Conservation (phyloP, 768 basidiomycete genomes). For the Mycena rebaudengoi region DNA sequence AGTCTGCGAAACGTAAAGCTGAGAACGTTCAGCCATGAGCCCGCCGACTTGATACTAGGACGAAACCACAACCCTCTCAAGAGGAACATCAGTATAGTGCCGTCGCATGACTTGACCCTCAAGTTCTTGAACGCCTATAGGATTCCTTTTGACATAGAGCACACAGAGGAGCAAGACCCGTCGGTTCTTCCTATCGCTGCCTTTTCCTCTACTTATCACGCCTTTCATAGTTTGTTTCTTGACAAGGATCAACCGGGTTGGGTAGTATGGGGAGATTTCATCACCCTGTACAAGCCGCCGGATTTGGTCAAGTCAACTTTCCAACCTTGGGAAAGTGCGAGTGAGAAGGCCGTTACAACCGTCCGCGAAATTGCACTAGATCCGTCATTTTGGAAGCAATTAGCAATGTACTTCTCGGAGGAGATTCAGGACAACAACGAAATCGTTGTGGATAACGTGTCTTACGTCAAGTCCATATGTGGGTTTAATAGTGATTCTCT, state of each 20-base stretch:
- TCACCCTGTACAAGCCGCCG: conserved; percentile 58
- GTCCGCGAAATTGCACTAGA: conserved; percentile 58
- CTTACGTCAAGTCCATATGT: conserved; percentile 82
- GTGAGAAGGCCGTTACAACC: conserved; percentile 56
- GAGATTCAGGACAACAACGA: conserved; percentile 86
- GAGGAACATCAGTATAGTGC: conserved; percentile 55
- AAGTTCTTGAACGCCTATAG: conserved; percentile 66
- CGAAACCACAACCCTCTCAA: conserved; percentile 75
- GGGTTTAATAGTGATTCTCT: conserved; percentile 30
- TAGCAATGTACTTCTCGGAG: conserved; percentile 76
- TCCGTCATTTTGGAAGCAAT: conserved; percentile 70
- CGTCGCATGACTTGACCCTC: conserved; percentile 60
- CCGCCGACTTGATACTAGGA: conserved; percentile 67
- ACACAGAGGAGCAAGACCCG: conserved; percentile 50
- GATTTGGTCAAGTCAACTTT: conserved; percentile 58
- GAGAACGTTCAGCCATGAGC: conserved; percentile 68
- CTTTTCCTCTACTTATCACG: background rate
- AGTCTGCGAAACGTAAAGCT: conserved; percentile 80
- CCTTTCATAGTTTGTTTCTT: conserved; percentile 51
- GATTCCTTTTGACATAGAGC: conserved; percentile 50
- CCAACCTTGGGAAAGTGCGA: conserved; percentile 65
- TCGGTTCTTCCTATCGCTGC: conserved; percentile 40
- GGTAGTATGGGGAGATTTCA: conserved; percentile 65
- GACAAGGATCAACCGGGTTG: conserved; percentile 73
- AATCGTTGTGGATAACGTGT: conserved; percentile 74